Conservation (phyloP, 169 alveolate genomes). For the Theileria orientalis region DNA sequence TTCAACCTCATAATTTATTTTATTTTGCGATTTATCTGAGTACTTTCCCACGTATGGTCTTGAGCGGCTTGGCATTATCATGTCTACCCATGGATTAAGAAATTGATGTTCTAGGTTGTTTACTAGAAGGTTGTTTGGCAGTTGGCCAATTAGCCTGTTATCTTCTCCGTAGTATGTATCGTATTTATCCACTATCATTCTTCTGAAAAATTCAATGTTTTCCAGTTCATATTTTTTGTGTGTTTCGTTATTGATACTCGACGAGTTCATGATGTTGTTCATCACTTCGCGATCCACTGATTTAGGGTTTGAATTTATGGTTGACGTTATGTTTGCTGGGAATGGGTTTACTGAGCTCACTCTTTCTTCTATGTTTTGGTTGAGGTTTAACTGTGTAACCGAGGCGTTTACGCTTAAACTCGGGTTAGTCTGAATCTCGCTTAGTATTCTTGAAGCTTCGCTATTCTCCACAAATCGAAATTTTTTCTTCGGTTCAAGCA, state of each 20-base stretch:
- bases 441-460: neutral
- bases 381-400: too few relatives aligned
- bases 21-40: neutral
- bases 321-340: neutral
- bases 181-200: neutral
- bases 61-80: conserved; percentile 23
- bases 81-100: conserved; percentile 23
- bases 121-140: conserved; percentile 5
- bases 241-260: conserved; percentile 1
- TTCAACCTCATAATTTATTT: neutral
- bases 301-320: too few relatives aligned
- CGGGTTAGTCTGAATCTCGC: too few relatives aligned
- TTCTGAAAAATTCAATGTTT: conserved; percentile 7
- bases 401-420: too few relatives aligned
- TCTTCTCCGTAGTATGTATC: neutral
- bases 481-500: neutral
- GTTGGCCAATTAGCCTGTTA: neutral
- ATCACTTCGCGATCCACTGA: conserved; percentile 1
- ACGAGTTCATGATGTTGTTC: neutral
- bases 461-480: neutral
- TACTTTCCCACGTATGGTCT: conserved; percentile 23
- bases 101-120: conserved; percentile 6
- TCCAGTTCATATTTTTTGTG: conserved; percentile 19
- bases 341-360: neutral
- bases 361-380: too few relatives aligned